phyloP scores from a whole-genome alignment of 2,329 filamentous ascomycete species.

The Rhynchosporium agropyri region DNA sequence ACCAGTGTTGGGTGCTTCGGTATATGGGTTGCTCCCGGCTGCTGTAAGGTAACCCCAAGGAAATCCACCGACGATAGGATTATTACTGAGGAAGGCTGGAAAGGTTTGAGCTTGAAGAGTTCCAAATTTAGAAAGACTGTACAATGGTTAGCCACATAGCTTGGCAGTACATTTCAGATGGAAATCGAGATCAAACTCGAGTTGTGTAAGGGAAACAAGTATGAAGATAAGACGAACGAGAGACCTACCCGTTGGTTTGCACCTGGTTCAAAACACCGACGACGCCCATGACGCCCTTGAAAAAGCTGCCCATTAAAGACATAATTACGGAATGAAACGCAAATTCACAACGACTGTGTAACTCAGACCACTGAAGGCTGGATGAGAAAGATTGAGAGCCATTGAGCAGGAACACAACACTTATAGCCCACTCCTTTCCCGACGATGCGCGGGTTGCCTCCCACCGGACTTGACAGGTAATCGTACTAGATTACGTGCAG shows the following conservation, averaged over 20 bases:
- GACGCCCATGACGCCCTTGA: slow-evolving; percentile 26
- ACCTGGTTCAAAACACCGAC: slow-evolving; percentile 30
- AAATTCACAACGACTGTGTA: not conserved
- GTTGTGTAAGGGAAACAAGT: not conserved
- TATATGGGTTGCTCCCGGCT: slow-evolving; percentile 45
- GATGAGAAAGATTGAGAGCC: slow-evolving; percentile 26
- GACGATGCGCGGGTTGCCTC: not conserved
- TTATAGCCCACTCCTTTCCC: slow-evolving; percentile 16
- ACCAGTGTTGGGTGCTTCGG: slow-evolving; percentile 45
- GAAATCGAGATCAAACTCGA: not conserved
- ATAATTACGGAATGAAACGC: slow-evolving; percentile 16
- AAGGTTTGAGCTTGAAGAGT: slow-evolving; percentile 39
- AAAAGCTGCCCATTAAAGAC: slow-evolving; percentile 27
- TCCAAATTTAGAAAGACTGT: slow-evolving; percentile 23
- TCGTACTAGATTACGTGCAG: slow-evolving; percentile 4
- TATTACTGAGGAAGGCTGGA: slow-evolving; percentile 51
- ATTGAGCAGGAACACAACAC: slow-evolving; percentile 25
- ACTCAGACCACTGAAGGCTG: slow-evolving; percentile 18
- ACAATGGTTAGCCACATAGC: slow-evolving; percentile 14
- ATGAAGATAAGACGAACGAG: not conserved
- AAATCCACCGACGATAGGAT: slow-evolving; percentile 52
- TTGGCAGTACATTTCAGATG: not conserved
- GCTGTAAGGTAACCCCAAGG: slow-evolving; percentile 55
- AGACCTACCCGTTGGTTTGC: slow-evolving; percentile 37
- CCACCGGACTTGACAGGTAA: not conserved